Evolutionary conservation across 2,329 filamentous ascomycete genomes (phyloP).

Genomic region (Pleochaeta shiraiana): DNA sequence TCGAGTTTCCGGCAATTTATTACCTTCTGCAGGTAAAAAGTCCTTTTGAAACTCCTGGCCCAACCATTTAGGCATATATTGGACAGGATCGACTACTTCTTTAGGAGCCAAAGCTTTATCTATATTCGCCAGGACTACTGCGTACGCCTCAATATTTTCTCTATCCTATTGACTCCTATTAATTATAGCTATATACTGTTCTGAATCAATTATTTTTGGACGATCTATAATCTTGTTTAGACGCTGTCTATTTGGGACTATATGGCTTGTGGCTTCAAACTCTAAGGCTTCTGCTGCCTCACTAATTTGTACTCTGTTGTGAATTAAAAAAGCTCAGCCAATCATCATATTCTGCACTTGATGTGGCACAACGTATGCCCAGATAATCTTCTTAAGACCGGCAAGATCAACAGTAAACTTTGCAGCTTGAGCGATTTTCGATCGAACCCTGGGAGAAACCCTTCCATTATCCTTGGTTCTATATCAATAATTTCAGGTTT

Average conservation of each 20-base stretch:
- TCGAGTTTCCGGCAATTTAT: neutral
- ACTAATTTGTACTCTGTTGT: neutral
- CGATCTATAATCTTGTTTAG: neutral
- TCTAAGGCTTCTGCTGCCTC: neutral
- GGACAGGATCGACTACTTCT: neutral
- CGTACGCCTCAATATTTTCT: neutral
- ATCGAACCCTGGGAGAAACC: neutral
- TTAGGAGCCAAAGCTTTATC: neutral
- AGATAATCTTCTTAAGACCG: neutral
- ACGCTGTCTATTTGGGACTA: neutral
- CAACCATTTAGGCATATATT: neutral
- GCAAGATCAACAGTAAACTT: neutral
- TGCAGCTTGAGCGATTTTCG: neutral
- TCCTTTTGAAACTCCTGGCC: neutral
- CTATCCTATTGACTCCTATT: too few relatives aligned
- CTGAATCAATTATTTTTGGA: neutral
- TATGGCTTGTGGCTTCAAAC: neutral
- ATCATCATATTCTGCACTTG: conserved; percentile 1
- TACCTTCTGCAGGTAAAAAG: neutral
- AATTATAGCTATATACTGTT: neutral
- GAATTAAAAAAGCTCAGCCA: neutral
- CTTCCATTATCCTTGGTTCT: neutral
- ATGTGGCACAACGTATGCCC: neutral
- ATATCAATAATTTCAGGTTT: conserved; percentile 1
- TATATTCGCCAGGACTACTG: neutral